Conservation (phyloP, 495 filamentous ascomycete species). For the Penicillium mononematosum region DNA sequence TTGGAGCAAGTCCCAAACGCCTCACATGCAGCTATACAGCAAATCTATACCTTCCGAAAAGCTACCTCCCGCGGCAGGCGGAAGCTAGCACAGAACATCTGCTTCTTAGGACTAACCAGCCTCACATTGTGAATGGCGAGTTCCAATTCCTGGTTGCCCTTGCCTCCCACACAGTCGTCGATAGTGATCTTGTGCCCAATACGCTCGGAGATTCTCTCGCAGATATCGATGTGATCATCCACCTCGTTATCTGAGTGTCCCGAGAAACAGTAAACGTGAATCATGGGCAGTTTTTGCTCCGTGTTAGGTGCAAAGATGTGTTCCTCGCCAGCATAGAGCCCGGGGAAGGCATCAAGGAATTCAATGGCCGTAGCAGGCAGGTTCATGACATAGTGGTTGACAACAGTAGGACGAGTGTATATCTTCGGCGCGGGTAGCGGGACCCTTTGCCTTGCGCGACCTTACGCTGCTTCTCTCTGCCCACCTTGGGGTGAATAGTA, state of each 20-base stretch:
- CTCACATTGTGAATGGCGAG: slow-evolving; percentile 74
- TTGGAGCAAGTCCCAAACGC: slow-evolving; percentile 15
- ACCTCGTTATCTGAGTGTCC: slow-evolving; percentile 70
- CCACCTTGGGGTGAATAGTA: slow-evolving; percentile 38
- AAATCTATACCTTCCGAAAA: slow-evolving; percentile 48
- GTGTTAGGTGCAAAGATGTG: slow-evolving; percentile 62
- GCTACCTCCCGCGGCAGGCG: slow-evolving; percentile 78
- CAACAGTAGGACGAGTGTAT: slow-evolving; percentile 59
- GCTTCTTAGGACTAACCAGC: slow-evolving; percentile 87
- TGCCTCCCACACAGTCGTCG: slow-evolving; percentile 50
- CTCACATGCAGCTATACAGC: slow-evolving; percentile 16
- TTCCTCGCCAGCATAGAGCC: slow-evolving; percentile 71
- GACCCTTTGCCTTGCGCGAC: slow-evolving; percentile 18
- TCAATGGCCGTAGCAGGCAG: slow-evolving; percentile 83
- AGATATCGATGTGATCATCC: slow-evolving; percentile 61
- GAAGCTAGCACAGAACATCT: slow-evolving; percentile 96
- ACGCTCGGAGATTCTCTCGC: slow-evolving; percentile 61
- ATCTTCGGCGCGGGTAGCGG: slow-evolving; percentile 42
- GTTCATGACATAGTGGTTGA: slow-evolving; percentile 95
- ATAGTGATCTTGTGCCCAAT: slow-evolving; percentile 60
- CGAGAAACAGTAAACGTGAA: slow-evolving; percentile 91
- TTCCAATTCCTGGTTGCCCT: slow-evolving; percentile 48
- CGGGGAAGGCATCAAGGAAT: slow-evolving; percentile 83
- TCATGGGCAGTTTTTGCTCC: slow-evolving; percentile 62
- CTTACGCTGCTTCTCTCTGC: slow-evolving; percentile 27